A percentile compares a stretch with the other conserved stretches of the same genome.
These are phyloP conservation scores for Fraxinus nigra DNA, from an alignment of 305 asterid genomes.

Conservation along the genomic window DNA sequence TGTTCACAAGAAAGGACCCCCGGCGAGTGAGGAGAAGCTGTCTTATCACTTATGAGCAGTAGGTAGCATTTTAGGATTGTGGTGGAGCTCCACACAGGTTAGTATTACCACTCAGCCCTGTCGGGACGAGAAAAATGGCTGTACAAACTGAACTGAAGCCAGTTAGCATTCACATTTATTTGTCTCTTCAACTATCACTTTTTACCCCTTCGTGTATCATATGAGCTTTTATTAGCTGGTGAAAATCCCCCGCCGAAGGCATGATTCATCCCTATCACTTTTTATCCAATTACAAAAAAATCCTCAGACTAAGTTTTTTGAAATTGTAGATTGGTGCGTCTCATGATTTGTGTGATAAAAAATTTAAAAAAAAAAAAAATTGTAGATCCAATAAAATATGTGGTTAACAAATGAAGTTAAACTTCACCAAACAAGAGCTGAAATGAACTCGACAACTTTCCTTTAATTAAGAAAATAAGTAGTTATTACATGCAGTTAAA, in stretches of 20 bases:
- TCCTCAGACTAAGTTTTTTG: too few species aligned
- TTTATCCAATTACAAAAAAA: too few species aligned
- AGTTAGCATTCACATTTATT: not conserved
- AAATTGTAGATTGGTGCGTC: not conserved
- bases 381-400: too few species aligned
- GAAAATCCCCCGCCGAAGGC: not conserved
- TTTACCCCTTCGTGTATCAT: not conserved
- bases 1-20: not conserved
- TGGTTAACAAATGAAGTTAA: not conserved
- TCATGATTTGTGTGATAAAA: too few species aligned
- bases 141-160: not conserved
- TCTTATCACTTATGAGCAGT: not conserved
- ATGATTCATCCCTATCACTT: not conserved
- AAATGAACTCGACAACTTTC: not conserved
- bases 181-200: not conserved
- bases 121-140: not conserved
- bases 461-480: too few species aligned
- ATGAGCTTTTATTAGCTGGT: not conserved
- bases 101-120: not conserved
- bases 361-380: too few species aligned
- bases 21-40: not conserved
- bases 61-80: not conserved
- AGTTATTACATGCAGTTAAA: too few species aligned
- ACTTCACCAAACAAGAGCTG: not conserved
- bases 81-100: not conserved